Conservation (phyloP, 2,329 filamentous ascomycete species). For the Scedosporium dehoogii region DNA sequence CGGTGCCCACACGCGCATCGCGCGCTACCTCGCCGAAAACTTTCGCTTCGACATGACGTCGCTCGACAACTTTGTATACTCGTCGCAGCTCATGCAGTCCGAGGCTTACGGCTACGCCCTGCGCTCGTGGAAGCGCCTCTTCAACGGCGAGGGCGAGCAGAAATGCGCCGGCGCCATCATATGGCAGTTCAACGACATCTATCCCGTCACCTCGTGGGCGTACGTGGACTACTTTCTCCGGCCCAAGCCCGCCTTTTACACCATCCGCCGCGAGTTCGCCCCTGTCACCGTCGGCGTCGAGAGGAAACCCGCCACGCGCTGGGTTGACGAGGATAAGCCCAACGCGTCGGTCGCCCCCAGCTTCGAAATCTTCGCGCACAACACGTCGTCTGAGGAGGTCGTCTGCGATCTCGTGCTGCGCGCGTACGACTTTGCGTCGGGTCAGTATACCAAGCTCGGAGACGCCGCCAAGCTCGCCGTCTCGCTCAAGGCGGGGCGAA, state of each 20-base stretch:
- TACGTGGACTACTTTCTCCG: slow-evolving; percentile 45
- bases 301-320: background rate
- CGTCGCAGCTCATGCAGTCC: slow-evolving; percentile 35
- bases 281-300: background rate
- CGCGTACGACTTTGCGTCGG: background rate
- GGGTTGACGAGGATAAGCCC: slow-evolving; percentile 4
- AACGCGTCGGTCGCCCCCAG: background rate
- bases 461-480: background rate
- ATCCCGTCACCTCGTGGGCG: slow-evolving; percentile 52
- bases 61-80: slow-evolving; percentile 1
- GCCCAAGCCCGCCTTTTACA: slow-evolving; percentile 49
- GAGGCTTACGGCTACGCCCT: slow-evolving; percentile 36
- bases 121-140: slow-evolving; percentile 46
- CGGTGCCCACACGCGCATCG: slow-evolving; percentile 64
- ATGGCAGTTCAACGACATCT: slow-evolving; percentile 58
- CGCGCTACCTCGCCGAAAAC: slow-evolving; percentile 69
- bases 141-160: slow-evolving; percentile 44
- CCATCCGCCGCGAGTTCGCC: slow-evolving; percentile 14
- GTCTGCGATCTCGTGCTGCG: background rate
- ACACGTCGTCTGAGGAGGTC: background rate
- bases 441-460: background rate
- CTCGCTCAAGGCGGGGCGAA: slow-evolving; percentile 1
- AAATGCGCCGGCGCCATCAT: slow-evolving; percentile 52
- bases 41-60: slow-evolving; percentile 37
- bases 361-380: slow-evolving; percentile 1